Base-by-base conservation (phyloP, 352 stramenopile species). In the Heterotrichella gracilis region DNA sequence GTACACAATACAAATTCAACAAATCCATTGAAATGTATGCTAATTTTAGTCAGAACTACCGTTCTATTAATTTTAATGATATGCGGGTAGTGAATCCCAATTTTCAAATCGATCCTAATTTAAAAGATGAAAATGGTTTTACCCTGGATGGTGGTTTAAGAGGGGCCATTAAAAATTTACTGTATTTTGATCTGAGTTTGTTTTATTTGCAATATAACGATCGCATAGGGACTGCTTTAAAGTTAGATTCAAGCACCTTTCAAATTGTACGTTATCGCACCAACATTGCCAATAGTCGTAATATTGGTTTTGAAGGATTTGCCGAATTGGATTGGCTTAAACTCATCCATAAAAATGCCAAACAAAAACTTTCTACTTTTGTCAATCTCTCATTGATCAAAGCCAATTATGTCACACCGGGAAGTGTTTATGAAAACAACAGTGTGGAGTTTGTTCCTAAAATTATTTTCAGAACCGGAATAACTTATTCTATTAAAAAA, bases 51-150 rank as follows among this genome's bases (percentile, higher is more conserved):
- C 32, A 53, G 32, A 53, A 53, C 32, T 53, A 53, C 32, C 32
- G 32, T n/a, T 53, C 32, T 53, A 53, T 53, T n/a, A 53, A 53
- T 53, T 53, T 53, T 53, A 53, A 53, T n/a, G 32, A 53, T n/a
- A 53, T 53, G 32, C 32, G 32, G 32, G 32, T 53, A 17, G 9
- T 53, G n/a, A 53, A 53, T 53, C 32, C 32, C 9, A 53, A 53
- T 53, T 53, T n/a, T 9, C 32, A 53, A n/a, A n/a, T 53, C 9
- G 32, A 53, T n/a, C 32, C 32, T 9, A n/a, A 53, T 53, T n/a
- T 53, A 53, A 53, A 53, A 53, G 32, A 53, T 53, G 32, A 53
- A 53, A 53, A n/a, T n/a, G 32, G 32, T 53, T 53, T 17, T 53
- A 53, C 32, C 9, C 9, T n/a, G 9, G 32, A 53, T 53, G 32